phyloP scores from a whole-genome alignment of 352 stramenopile genomes.

The Phytophthora macrochlamydospora region DNA sequence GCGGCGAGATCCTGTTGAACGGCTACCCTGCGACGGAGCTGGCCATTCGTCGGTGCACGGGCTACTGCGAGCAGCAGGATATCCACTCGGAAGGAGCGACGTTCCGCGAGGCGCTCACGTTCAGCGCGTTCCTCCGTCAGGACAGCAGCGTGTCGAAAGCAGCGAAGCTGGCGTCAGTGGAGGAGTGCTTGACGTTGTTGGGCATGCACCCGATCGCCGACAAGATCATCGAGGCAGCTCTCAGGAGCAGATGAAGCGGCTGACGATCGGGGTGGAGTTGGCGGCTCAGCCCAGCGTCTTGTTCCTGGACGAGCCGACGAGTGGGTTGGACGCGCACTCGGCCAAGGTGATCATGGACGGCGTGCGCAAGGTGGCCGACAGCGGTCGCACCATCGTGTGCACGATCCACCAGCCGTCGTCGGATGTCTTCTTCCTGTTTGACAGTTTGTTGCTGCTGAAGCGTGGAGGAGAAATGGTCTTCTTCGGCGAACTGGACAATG shows the following conservation, averaged over 20 bases:
- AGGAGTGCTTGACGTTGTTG: conserved; percentile 44
- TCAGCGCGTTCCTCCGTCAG: conserved; percentile 83
- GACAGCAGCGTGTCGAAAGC: conserved; percentile 29
- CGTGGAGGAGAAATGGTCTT: conserved; percentile 59
- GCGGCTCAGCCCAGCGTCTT: too few relatives aligned
- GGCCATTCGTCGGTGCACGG: conserved; percentile 36
- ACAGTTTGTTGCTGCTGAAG: conserved; percentile 81
- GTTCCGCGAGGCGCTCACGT: conserved; percentile 86
- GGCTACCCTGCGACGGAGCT: conserved; percentile 31
- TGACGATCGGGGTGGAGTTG: too few relatives aligned
- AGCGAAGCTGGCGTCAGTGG: conserved; percentile 30
- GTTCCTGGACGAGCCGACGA: too few relatives aligned
- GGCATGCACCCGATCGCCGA: conserved; percentile 38
- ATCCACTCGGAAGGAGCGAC: conserved; percentile 49
- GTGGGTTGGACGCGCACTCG: conserved; percentile 86
- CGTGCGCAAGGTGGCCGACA: conserved; percentile 80
- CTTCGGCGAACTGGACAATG: conserved; percentile 50
- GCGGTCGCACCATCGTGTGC: conserved; percentile 77
- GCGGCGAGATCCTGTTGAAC: conserved; percentile 56
- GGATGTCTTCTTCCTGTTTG: conserved; percentile 52
- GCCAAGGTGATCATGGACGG: conserved; percentile 70
- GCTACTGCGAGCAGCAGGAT: conserved; percentile 32
- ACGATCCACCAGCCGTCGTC: conserved; percentile 38
- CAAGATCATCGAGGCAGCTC: conserved; percentile 44
- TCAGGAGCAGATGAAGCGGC: conserved; percentile 36